A percentile compares a stretch with the other conserved stretches of the same genome.
Conservation (phyloP, 73 alveolate species). For the Durusdinium trenchii region DNA sequence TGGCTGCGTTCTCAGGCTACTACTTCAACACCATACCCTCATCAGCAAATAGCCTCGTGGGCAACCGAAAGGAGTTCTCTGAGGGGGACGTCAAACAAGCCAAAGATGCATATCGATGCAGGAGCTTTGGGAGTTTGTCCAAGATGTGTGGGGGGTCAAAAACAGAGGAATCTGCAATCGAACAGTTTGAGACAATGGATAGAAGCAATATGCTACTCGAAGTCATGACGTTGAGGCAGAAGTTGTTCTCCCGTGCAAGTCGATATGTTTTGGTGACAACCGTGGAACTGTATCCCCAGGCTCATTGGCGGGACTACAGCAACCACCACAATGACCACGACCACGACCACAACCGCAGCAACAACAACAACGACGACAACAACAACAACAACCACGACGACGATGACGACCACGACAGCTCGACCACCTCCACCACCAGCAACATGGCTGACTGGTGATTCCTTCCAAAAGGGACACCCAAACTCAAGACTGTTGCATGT, state of each 20-base stretch:
- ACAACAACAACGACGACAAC: constrained; percentile 1
- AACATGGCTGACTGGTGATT: too few species aligned
- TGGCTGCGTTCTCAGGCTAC: not conserved
- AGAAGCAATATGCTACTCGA: too few species aligned
- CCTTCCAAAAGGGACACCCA: too few species aligned
- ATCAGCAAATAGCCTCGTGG: constrained; percentile 53
- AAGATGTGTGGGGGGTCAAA: too few species aligned
- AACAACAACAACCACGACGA: not conserved
- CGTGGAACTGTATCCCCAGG: not conserved
- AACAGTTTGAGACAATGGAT: too few species aligned
- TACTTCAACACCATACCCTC: constrained; percentile 76
- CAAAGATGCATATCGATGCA: constrained; percentile 80
- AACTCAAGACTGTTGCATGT: too few species aligned
- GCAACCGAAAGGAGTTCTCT: constrained; percentile 12
- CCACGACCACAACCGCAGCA: constrained; percentile 39
- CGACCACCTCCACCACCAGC: not conserved
- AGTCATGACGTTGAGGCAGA: too few species aligned
- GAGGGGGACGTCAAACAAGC: constrained; percentile 76
- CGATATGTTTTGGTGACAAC: too few species aligned
- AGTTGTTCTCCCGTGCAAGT: too few species aligned
- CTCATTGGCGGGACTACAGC: constrained; percentile 5
- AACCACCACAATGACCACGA: constrained; percentile 33
- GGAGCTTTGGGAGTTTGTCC: too few species aligned
- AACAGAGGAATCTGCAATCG: too few species aligned
- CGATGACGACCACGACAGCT: constrained; percentile 27